Conservation (phyloP, 2,329 filamentous ascomycete genomes). For the Penicillium vulpinum region DNA sequence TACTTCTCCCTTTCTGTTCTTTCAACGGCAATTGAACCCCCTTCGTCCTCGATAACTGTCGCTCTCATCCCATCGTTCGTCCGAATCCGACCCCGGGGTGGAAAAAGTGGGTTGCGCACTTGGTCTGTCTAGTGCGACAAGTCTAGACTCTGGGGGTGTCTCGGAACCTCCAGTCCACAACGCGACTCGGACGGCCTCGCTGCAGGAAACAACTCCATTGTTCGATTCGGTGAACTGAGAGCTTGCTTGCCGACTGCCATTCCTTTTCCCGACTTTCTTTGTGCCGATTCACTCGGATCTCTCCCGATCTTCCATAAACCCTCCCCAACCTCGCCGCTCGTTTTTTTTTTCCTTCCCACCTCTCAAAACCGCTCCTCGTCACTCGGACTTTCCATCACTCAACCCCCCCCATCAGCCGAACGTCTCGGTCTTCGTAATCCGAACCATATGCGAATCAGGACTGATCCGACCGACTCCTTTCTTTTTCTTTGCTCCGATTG, state of each 20-base stretch:
- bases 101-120: constrained; percentile 8
- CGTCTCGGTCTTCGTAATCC: constrained; percentile 6
- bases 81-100: neutral
- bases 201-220: constrained; percentile 38
- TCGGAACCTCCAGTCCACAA: constrained; percentile 23
- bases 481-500: constrained; percentile 11
- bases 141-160: constrained; percentile 13
- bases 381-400: constrained; percentile 16
- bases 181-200: constrained; percentile 26
- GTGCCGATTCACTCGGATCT: constrained; percentile 8
- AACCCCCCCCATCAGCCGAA: constrained; percentile 4
- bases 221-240: constrained; percentile 21
- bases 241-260: constrained; percentile 19
- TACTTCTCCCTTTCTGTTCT: constrained; percentile 2
- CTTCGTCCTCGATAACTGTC: constrained; percentile 6
- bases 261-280: constrained; percentile 15
- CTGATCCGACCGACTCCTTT: constrained; percentile 15
- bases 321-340: constrained; percentile 3
- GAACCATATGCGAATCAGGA: constrained; percentile 32
- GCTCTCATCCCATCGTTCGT: neutral
- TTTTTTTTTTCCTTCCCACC: neutral
- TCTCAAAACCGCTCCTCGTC: constrained; percentile 8
- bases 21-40: constrained; percentile 7
- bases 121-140: constrained; percentile 2
- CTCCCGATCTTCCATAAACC: neutral